phyloP scores from a whole-genome alignment of 371 early-diverging fungal genomes.

The Syncephalastrum contaminatum region DNA sequence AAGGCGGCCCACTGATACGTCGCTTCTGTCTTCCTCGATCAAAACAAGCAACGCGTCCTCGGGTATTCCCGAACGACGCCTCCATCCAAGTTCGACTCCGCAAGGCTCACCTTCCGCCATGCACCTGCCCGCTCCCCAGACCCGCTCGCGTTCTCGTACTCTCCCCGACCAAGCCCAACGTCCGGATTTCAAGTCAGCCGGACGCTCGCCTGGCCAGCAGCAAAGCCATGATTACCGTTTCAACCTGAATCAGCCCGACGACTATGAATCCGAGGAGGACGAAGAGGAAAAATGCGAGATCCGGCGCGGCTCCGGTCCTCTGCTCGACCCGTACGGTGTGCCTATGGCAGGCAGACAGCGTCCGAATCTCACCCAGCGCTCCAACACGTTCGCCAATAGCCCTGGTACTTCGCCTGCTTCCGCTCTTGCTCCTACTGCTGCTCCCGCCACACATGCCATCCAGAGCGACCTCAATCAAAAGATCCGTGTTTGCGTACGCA shows the following conservation, averaged over 20 bases:
- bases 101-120: conserved; percentile 18
- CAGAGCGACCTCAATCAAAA: conserved; percentile 60
- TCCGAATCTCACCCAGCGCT: not conserved
- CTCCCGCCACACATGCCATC: conserved; percentile 9
- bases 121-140: conserved; percentile 12
- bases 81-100: conserved; percentile 7
- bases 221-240: not conserved
- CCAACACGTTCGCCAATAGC: conserved; percentile 16
- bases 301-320: conserved; percentile 26
- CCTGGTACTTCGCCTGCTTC: conserved; percentile 15
- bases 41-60: conserved; percentile 2
- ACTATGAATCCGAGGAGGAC: conserved; percentile 15
- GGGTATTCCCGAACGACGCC: conserved; percentile 7
- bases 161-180: conserved; percentile 20
- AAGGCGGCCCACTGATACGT: conserved; percentile 16
- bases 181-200: not conserved
- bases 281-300: conserved; percentile 19
- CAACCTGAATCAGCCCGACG: not conserved
- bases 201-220: conserved; percentile 1
- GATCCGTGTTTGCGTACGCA: conserved; percentile 95
- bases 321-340: conserved; percentile 45
- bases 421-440: conserved; percentile 10
- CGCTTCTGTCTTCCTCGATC: not conserved
- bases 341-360: conserved; percentile 19
- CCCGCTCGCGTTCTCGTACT: conserved; percentile 22